phyloP scores from a whole-genome alignment of 257 asterid species.

The Nicotiana knightiana region DNA sequence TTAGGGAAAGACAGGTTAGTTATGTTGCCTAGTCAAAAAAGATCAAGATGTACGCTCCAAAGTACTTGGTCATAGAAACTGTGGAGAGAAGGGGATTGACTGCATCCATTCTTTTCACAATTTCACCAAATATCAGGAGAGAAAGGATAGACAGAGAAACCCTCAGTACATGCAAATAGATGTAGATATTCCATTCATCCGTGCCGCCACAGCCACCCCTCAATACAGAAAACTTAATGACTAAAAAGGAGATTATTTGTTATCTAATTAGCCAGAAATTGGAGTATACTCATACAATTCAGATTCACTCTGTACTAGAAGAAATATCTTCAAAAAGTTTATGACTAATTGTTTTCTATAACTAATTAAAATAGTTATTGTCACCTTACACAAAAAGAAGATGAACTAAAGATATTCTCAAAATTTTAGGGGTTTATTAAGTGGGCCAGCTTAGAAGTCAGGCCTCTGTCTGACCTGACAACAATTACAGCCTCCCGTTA shows the following conservation, averaged over 20 bases:
- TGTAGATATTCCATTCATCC: background rate
- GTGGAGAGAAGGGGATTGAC: background rate
- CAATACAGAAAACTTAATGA: background rate
- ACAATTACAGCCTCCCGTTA: background rate
- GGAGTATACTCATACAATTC: background rate
- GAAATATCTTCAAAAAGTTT: background rate
- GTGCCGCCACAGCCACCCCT: background rate
- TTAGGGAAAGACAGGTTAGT: background rate
- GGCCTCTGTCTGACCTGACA: background rate
- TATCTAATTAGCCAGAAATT: background rate
- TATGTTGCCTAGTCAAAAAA: background rate
- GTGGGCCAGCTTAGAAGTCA: background rate
- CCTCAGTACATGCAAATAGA: background rate
- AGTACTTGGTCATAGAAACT: background rate
- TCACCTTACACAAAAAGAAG: background rate
- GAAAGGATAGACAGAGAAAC: background rate
- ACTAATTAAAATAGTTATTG: background rate
- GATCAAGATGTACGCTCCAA: background rate
- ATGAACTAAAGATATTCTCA: background rate
- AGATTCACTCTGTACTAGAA: background rate
- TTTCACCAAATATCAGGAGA: background rate
- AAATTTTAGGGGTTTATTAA: background rate
- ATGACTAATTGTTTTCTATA: background rate
- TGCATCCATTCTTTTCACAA: background rate
- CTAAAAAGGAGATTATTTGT: background rate